phyloP scores from a whole-genome alignment of 495 filamentous ascomycete species.

The Penicillium pulvis region DNA sequence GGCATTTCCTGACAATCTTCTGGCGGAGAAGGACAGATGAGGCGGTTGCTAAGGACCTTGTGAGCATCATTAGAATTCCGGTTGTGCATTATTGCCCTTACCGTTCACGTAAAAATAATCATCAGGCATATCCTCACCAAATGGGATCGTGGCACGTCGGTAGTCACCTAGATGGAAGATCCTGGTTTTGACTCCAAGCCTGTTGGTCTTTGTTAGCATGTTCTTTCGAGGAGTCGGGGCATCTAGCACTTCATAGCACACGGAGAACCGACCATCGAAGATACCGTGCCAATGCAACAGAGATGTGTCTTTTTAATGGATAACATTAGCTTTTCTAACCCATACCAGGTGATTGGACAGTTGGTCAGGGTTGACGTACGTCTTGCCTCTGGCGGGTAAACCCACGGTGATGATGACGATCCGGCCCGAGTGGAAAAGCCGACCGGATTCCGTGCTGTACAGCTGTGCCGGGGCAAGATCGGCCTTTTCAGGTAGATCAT shows the following conservation, averaged over 20 bases:
- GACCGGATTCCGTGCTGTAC: slow-evolving; percentile 96
- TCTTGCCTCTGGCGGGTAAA: slow-evolving; percentile 94
- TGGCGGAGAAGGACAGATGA: slow-evolving; percentile 85
- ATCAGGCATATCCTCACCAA: slow-evolving; percentile 84
- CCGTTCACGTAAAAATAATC: slow-evolving; percentile 98
- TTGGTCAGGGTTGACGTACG: slow-evolving; percentile 54
- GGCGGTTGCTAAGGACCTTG: slow-evolving; percentile 61
- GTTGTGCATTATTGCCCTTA: slow-evolving; percentile 23
- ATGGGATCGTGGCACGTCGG: slow-evolving; percentile 84
- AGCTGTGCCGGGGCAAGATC: slow-evolving; percentile 94
- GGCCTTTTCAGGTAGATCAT: slow-evolving; percentile 82
- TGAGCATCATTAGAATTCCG: slow-evolving; percentile 10
- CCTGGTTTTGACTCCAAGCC: slow-evolving; percentile 96
- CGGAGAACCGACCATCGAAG: slow-evolving; percentile 73
- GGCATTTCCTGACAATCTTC: slow-evolving; percentile 96
- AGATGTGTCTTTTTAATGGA: slow-evolving; percentile 69
- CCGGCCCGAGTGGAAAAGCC: slow-evolving; percentile 93
- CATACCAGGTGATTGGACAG: background rate
- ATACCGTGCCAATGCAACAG: slow-evolving; percentile 92
- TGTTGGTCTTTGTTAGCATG: slow-evolving; percentile 31
- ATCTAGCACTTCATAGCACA: background rate
- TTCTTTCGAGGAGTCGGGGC: too few relatives aligned
- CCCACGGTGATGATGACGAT: slow-evolving; percentile 98
- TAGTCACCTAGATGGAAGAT: slow-evolving; percentile 99
- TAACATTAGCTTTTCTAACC: slow-evolving; percentile 10